phyloP scores from a whole-genome alignment of 495 filamentous ascomycete species.

The Oleoguttula mirabilis region DNA sequence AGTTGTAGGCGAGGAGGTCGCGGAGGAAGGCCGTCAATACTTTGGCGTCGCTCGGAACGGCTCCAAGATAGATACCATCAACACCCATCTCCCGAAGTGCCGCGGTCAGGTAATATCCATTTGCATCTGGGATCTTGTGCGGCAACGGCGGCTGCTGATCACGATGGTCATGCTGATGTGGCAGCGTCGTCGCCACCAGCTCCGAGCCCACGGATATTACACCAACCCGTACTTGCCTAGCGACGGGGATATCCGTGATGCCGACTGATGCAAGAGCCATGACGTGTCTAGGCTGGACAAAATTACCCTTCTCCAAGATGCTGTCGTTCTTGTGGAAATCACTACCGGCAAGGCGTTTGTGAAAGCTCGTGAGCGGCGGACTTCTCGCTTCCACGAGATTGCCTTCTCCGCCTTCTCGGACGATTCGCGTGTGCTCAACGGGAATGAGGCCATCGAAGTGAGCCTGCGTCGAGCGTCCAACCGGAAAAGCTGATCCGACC shows the following conservation, averaged over 20 bases:
- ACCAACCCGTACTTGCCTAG: constrained; percentile 1
- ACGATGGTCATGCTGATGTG: too few relatives aligned
- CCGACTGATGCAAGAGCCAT: constrained; percentile 11
- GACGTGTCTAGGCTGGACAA: constrained; percentile 3
- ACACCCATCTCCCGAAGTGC: constrained; percentile 10
- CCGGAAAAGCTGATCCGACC: constrained; percentile 5
- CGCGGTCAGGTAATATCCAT: constrained; percentile 8
- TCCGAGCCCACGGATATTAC: constrained; percentile 6
- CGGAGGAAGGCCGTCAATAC: constrained; percentile 3
- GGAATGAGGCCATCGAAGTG: constrained; percentile 4
- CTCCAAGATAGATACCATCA: constrained; percentile 5
- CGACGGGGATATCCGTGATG: background rate
- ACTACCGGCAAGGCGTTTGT: constrained; percentile 9
- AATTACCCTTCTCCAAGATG: constrained; percentile 1
- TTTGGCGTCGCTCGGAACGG: background rate
- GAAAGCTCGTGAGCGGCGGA: constrained; percentile 3
- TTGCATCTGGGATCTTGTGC: constrained; percentile 10
- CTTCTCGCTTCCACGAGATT: background rate
- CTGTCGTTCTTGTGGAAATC: constrained; percentile 4
- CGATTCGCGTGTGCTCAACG: constrained; percentile 1
- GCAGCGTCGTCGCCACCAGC: background rate
- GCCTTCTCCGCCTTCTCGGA: background rate
- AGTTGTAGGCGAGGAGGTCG: background rate
- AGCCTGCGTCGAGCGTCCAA: background rate
- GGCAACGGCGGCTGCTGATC: background rate